Evolutionary conservation across 768 basidiomycete species (phyloP), one percentile per base, ranked within the genome.

Genomic region (Suillus hirtellus): DNA sequence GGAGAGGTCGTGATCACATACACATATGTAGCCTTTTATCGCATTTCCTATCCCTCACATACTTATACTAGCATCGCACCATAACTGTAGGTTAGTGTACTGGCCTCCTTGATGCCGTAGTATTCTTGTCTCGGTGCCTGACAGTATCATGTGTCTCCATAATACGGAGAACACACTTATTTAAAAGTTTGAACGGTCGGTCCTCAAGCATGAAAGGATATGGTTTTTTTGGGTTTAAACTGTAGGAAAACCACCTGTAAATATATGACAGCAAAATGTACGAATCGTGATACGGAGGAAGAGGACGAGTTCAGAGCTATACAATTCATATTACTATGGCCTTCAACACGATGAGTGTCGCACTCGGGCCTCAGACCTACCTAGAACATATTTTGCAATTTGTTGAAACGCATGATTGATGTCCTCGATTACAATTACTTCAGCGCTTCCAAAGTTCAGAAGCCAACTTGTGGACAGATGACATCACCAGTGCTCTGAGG

Each of bases 1-100:
- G 43, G 69, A 68, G 54, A 63, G 65, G 62, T 52, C 67, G 42
- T 58, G 40, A 58, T 38, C 27, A 42, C 52, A 53, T 12, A 17
- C 56, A 31, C 52, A 35, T 40, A 42, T 42, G 55, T 56, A 27
- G 38, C 24, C 24, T 58, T 40, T 58, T 12, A 11, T 42, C 17
- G 19, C 52, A 42, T 42, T 58, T 42, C 27, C 40, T 27, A 17
- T 58, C 17, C 34, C 17, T 42, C 9, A 40, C 14, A 53, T 35
- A n/a, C 54, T 27, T 58, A 40, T 37, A 27, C 21, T 59, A 58
- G 54, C 49, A 60, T 58, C 17, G 34, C 55, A 60, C 35, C 38
- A 15, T 61, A 42, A 55, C 40, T 58, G 40, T 42, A 58, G 56
- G 40, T 58, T 42, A 17, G 40, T 19, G 38, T 42, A 27, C 40